Base-by-base conservation (phyloP, 371 early-diverging fungal genomes). In the Mucor velutinosus region DNA sequence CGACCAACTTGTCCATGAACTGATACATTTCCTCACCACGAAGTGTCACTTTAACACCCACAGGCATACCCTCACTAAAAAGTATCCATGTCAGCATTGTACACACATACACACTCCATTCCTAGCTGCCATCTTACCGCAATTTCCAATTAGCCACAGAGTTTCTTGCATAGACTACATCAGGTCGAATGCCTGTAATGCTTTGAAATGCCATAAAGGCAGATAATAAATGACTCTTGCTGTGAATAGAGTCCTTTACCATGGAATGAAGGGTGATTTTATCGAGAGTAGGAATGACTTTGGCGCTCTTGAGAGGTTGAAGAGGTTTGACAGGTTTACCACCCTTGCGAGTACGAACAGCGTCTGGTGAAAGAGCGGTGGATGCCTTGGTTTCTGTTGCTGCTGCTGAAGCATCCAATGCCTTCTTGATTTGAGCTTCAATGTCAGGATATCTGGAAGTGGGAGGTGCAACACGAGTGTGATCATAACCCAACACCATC, bases 1-100 rank as follows among this genome's bases (percentile, higher is more conserved):
- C 96, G 1, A 93, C 89, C 37, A 96, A 84, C 76, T 97, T 97
- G 78, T 98, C 99, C 76, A 98, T 76, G 70, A 98, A 97, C 60
- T 89, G 88, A 80, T 91, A 96, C 95, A 96, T 96, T 67, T 88
- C 88, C 49, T 93, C 90, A 39, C 97, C 97, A 17, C 84, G 82
- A 59, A 95, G 73, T 56, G 87, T 89, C 15, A 93, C 93, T 71
- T 90, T 87, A 67, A 88, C 90, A 39, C 95, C 94, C 56, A 97
- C 85, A 30, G 97, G 95, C 96, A 96, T 97, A 51, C 94, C 95
- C 56, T 75, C 87, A 66, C 91, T 37, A 64, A 2, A 30, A 64
- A 37, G 15, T 15, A 23, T 21, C 19, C 49, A 49, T 14, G 35
- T 25, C n/a, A 63, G 58, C 14, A 51, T 47, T 7, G 45, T 55